phyloP scores from a whole-genome alignment of 1,139 yeast genomes.

The Yamadazyma siamensis region DNA sequence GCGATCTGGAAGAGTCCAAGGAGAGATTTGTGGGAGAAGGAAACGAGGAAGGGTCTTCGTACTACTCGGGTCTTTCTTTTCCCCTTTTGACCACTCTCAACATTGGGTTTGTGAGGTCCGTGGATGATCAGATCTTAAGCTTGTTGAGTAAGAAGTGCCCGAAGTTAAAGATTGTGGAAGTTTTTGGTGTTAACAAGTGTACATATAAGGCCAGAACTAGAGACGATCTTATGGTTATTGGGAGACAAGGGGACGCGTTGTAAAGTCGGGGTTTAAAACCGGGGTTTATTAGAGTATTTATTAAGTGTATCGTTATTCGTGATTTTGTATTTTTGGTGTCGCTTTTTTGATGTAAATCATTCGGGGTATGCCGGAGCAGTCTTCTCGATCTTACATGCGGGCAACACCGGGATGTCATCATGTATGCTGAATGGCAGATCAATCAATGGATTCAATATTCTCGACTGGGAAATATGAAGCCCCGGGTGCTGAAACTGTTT shows the following conservation, averaged over 20 bases:
- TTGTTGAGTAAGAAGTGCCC: conserved; percentile 56
- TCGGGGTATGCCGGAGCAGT: conserved; percentile 24
- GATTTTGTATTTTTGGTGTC: no score
- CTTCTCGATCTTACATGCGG: not conserved
- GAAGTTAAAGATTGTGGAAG: conserved; percentile 63
- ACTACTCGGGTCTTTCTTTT: conserved; percentile 21
- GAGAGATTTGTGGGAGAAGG: conserved; percentile 26
- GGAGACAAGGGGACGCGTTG: conserved; percentile 36
- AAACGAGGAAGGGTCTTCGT: conserved; percentile 11
- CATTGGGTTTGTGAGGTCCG: conserved; percentile 70
- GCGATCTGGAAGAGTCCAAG: conserved; percentile 20
- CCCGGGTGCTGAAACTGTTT: conserved; percentile 65
- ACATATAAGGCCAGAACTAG: conserved; percentile 52
- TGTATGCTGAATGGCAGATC: no score
- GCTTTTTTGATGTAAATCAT: conserved; percentile 1
- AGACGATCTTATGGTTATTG: conserved; percentile 61
- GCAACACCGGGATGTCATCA: no score
- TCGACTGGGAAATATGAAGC: no score
- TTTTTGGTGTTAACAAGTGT: conserved; percentile 74
- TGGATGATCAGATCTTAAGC: conserved; percentile 62
- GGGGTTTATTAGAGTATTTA: no score
- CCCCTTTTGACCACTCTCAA: conserved; percentile 66
- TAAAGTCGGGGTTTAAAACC: no score
- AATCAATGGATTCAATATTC: no score
- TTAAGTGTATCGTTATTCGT: no score